Evolutionary conservation across 805 yeast genomes (phyloP), one percentile per base, ranked within the genome.

Genomic region (Saccharomycopsis olivae): DNA sequence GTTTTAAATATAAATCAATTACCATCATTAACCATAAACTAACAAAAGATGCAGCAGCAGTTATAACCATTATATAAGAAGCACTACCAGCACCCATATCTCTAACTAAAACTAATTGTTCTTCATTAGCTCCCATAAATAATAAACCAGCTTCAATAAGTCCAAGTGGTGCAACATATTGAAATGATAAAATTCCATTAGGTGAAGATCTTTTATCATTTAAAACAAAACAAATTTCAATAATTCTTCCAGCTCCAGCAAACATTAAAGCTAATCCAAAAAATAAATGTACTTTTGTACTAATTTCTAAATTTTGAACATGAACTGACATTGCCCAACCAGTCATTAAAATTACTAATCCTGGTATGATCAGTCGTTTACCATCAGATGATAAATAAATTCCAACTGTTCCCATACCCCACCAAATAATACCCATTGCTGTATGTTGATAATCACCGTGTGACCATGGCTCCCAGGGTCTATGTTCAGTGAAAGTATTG

Each of bases 281-380:
- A 63, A 88, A 69, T 13, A 75, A 75, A 55, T 89, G 97, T 28
- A 89, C 87, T 56, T 82, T 79, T 2, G 96, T 86, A 38, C 94
- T 81, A 20, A 88, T 76, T 43, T 57, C 66, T 50, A 85, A 62
- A 42, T 73, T 69, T 60, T 89, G 97, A 1, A 73, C 68, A 60
- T 89, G 97, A 50, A 85, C 82, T 30, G 88, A 72, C 97, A 89
- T 89, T 33, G 96, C 81, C 72, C 85, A 89, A 1, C 96, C 97
- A 0, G 96, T 89, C 54, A 82, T 79, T 10, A 87, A 73, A 47
- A 89, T 70, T 36, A 92, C 73, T 30, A 87, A 49, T 2, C 94
- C 78, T 2, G 97, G 97, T 28, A 89, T 62, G 51, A 77, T 82
- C 27, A 81, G 71, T 50, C 96, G 69, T 44, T 66, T 64, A 34